Percentiles rank a stretch among this genome's conserved stretches.
Conservation (phyloP, 225 moss, liverwort and hornwort genomes). For the Pseudisothecium myosuroides region DNA sequence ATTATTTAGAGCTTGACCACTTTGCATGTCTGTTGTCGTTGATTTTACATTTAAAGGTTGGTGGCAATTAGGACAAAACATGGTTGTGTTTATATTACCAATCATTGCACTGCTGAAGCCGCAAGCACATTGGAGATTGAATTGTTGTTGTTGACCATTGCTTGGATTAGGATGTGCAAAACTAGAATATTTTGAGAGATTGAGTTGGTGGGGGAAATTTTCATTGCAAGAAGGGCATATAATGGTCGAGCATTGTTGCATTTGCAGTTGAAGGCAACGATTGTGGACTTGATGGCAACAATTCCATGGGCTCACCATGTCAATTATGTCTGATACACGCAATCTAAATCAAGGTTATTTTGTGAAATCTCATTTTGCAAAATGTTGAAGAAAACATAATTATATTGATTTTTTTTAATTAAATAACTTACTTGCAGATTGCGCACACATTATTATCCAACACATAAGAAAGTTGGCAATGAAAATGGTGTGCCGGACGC, state of each 20-base stretch:
- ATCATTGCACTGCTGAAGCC: background rate
- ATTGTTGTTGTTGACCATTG: background rate
- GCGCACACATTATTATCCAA: background rate
- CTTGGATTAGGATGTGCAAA: background rate
- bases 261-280: background rate
- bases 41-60: background rate
- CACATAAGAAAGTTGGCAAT: slow-evolving; percentile 3
- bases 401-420: background rate
- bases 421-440: slow-evolving; percentile 24
- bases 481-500: slow-evolving; percentile 5
- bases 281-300: slow-evolving; percentile 24
- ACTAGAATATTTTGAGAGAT: background rate
- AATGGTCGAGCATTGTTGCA: background rate
- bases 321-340: background rate
- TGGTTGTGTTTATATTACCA: background rate
- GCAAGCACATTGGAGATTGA: slow-evolving; percentile 5
- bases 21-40: background rate
- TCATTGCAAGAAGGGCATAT: slow-evolving; percentile 15
- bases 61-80: slow-evolving; percentile 18
- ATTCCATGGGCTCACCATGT: slow-evolving; percentile 10
- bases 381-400: background rate
- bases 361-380: background rate
- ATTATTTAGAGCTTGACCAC: background rate
- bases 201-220: background rate
- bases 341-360: background rate